phyloP scores from a whole-genome alignment of 495 filamentous ascomycete species.

The Neurospora terricola region DNA sequence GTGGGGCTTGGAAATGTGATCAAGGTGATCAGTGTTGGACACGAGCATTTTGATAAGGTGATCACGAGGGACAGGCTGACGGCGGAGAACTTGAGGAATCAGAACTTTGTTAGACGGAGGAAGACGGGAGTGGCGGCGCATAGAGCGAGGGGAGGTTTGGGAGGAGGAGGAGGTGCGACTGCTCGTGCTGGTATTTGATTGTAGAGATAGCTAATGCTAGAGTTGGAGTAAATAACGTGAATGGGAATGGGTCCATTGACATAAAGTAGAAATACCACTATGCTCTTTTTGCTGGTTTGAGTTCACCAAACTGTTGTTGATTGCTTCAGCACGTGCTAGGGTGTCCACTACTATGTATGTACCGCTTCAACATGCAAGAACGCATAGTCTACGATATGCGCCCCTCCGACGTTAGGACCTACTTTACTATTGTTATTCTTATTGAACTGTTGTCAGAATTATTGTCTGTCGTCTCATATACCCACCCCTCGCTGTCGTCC shows the following conservation, averaged over 20 bases:
- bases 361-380: not conserved
- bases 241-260: not conserved
- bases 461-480: not conserved
- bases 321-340: not conserved
- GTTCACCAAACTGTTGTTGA: not conserved
- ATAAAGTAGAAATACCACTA: not conserved
- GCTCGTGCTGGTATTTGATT: not conserved
- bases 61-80: constrained; percentile 12
- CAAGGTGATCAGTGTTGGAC: constrained; percentile 53
- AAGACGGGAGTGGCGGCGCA: constrained; percentile 1
- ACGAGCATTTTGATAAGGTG: constrained; percentile 45
- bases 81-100: constrained; percentile 18
- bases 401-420: not conserved
- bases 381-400: not conserved
- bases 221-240: not conserved
- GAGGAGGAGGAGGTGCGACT: constrained; percentile 4
- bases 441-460: not conserved
- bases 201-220: not conserved
- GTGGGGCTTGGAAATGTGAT: constrained; percentile 58
- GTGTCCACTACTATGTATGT: not conserved
- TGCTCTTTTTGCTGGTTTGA: not conserved
- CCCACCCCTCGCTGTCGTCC: not conserved
- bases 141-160: not conserved
- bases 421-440: not conserved
- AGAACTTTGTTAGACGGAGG: constrained; percentile 24